phyloP scores from a whole-genome alignment of 768 basidiomycete species.

The Tephrocybe sp. region DNA sequence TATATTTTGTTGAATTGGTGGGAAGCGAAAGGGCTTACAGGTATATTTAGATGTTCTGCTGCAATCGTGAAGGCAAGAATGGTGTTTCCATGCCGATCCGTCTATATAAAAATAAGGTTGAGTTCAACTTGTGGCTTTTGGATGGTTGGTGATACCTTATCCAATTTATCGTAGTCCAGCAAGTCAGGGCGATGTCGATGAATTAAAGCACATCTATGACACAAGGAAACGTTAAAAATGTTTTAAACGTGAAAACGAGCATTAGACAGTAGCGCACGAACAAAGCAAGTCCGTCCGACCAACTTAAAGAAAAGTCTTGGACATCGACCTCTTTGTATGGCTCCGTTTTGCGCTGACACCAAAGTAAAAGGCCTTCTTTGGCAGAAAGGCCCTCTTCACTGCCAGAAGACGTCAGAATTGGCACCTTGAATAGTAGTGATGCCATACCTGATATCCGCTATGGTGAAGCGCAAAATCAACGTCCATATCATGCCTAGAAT shows the following conservation, averaged over 20 bases:
- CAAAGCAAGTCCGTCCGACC: constrained; percentile 96
- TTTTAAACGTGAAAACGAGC: constrained; percentile 6
- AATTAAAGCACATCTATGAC: constrained; percentile 88
- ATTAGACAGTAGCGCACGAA: constrained; percentile 37
- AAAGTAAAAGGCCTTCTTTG: constrained; percentile 93
- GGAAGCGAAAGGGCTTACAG: constrained; percentile 48
- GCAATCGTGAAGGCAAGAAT: constrained; percentile 85
- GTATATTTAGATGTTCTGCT: constrained; percentile 85
- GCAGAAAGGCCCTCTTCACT: constrained; percentile 99
- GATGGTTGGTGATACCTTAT: constrained; percentile 55
- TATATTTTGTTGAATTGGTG: neutral
- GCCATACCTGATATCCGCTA: constrained; percentile 93
- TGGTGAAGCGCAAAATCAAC: constrained; percentile 93
- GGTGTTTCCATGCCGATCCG: constrained; percentile 80
- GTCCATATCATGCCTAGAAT: constrained; percentile 99
- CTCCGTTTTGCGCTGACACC: constrained; percentile 97
- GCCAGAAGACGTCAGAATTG: constrained; percentile 16
- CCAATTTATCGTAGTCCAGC: constrained; percentile 80
- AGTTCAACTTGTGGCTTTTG: constrained; percentile 4
- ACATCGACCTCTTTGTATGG: constrained; percentile 91
- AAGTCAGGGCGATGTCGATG: constrained; percentile 97
- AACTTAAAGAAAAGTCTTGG: constrained; percentile 89
- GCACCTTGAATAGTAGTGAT: neutral
- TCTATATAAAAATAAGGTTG: constrained; percentile 34
- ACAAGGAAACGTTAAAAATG: constrained; percentile 2